Base-by-base conservation (phyloP, 306 rosid genomes). In the Corylus americana region DNA sequence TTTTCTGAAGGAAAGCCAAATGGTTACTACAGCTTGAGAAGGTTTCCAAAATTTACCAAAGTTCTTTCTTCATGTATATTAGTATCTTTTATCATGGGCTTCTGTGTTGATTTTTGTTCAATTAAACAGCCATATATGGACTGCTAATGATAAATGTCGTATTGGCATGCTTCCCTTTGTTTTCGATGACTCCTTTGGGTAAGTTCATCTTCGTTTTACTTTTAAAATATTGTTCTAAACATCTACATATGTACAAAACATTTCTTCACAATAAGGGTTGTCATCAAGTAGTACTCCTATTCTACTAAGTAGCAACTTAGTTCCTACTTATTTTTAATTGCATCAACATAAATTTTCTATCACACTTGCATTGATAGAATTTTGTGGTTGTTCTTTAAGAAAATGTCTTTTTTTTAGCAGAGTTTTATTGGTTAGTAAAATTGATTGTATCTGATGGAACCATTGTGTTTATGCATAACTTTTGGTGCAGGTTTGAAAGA, bases 111-210 rank as follows among this genome's bases (percentile, higher is more conserved):
- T 27, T 27, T 35, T 64, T 64, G 14, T 45, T 44, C 51, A 64
- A 75, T 83, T 74, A 73, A 83, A 81, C 91, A 94, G 98, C 80
- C 97, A 92, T 20, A 88, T 92, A 76, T 94, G 98, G 98, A 94
- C 95, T 11, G 97, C 92, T 82, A 92, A 91, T 69, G 98, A 92
- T 75, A 91, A 87, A 45, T 68, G 90, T 69, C 98, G 97, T 58
- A 71, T 91, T 77, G 98, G 98, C 81, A 94, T 92, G 98, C 95
- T 94, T 73, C 98, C 97, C 70, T 94, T 94, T 86, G 98, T 94
- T 81, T 94, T 94, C 79, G 90, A 86, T 71, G 93, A 92, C 83
- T 92, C 95, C 29, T 94, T 94, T 73, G 91, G 98, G 98, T 94
- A 79, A 87, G 88, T 49, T 77, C 44, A 39, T 39, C 6, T 39